These are phyloP conservation scores for Mycena filopes DNA, from an alignment of 768 basidiomycete species.

Conservation along the genomic window DNA sequence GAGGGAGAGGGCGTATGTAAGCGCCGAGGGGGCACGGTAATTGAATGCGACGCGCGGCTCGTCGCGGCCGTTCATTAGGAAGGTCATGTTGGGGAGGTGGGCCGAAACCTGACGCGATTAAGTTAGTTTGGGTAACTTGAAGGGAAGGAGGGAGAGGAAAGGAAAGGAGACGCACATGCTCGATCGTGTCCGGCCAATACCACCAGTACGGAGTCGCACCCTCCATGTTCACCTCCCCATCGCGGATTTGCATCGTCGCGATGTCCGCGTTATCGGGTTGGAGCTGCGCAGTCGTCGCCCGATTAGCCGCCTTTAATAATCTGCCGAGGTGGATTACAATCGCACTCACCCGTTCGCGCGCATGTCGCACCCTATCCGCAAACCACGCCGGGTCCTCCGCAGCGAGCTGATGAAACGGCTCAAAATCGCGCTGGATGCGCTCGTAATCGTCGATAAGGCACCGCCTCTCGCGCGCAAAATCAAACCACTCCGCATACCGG, in stretches of 20 bases:
- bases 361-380: not conserved
- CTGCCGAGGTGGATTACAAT: too few relatives aligned
- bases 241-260: not conserved
- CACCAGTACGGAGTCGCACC: not conserved
- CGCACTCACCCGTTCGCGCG: not conserved
- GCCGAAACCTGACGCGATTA: not conserved
- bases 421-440: too few relatives aligned
- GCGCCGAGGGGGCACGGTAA: not conserved
- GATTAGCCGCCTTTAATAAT: too few relatives aligned
- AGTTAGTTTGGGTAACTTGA: not conserved
- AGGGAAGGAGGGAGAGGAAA: not conserved
- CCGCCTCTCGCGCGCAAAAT: not conserved
- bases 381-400: not conserved
- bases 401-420: too few relatives aligned
- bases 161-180: not conserved
- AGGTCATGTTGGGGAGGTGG: constrained; percentile 11
- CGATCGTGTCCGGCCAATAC: constrained; percentile 1
- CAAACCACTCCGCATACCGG: not conserved
- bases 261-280: not conserved
- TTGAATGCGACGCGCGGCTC: constrained; percentile 21
- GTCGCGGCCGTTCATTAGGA: constrained; percentile 21
- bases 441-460: too few relatives aligned
- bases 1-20: not conserved
- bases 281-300: constrained; percentile 1
- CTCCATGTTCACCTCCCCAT: not conserved